Base-by-base conservation (phyloP, 208 protist genomes). In the Leptomonas pyrrhocoris region DNA sequence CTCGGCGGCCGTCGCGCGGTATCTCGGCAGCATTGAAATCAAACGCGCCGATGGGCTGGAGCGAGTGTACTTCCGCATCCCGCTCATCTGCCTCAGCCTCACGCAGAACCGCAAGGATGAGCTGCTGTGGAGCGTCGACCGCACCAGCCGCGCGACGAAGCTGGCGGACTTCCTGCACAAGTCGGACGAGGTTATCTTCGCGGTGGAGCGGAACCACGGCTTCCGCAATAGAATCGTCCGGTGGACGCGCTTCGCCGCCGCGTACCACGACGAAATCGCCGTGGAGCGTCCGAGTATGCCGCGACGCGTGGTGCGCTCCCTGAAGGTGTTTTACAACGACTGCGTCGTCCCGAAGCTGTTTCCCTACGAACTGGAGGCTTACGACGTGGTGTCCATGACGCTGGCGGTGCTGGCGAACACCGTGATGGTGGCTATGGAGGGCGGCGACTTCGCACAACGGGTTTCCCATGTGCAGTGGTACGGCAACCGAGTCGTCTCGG, bases 21-120 rank as follows among this genome's bases (percentile, higher is more conserved):
- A 84, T 63, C 64, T 93, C 12, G 88, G 91, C 60, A 75, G 75
- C 28, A 92, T 97, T 60, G 88, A 97, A 80, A 65, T 97, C 12
- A 69, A 60, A 13, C 86, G 93, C 58, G 79, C 71, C 5, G 80
- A 89, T 51, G 83, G 81, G 9, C 69, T 97, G 31, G 93, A 95
- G 76, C 73, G 77, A 19, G 88, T 95, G 46, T 94, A 93, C 60
- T 97, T 95, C 68, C 77, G 85, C 63, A 94, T 94, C 50, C 90
- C 93, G 21, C 65, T 77, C 21, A 81, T 95, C 48, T 91, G 81
- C 69, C 46, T 31, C 25, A 89, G 81, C 42, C 74, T 94, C 19
- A 92, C 86, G 25, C 76, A 85, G 53, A 76, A 84, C 46, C 81
- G 80, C 50, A 89, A 87, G 74, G 77, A 92, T 43, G 66, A 76